Percentiles rank a stretch among this genome's conserved stretches.
Conservation (phyloP, 371 early-diverging fungal genomes). For the Syncephalis plumigaleata region DNA sequence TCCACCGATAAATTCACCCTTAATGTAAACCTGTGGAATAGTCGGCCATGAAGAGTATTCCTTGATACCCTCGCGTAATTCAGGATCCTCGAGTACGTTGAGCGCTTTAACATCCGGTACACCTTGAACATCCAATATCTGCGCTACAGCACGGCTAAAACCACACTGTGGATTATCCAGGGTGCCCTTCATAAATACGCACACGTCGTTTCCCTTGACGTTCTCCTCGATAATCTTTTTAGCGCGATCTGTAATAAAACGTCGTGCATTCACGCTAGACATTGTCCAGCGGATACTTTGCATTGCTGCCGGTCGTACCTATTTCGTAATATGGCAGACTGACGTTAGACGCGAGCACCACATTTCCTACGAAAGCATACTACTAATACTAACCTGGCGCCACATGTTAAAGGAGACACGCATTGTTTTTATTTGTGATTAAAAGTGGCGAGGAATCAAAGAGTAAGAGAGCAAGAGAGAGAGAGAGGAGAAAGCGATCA, state of each 20-base stretch:
- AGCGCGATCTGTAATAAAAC: no score
- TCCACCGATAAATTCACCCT: slow-evolving; percentile 95
- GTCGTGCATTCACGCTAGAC: no score
- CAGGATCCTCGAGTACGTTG: slow-evolving; percentile 80
- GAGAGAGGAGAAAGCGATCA: no score
- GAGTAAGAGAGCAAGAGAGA: no score
- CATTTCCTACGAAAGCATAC: no score
- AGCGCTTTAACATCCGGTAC: slow-evolving; percentile 54
- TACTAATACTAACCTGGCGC: no score
- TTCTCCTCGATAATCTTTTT: slow-evolving; percentile 13
- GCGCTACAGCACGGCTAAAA: slow-evolving; percentile 80
- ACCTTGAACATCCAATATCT: slow-evolving; percentile 74
- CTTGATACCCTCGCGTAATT: slow-evolving; percentile 82
- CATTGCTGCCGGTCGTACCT: no score
- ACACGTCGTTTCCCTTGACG: slow-evolving; percentile 45
- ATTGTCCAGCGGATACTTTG: slow-evolving; percentile 10
- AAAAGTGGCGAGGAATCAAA: no score
- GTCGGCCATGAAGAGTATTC: slow-evolving; percentile 95
- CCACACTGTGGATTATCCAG: slow-evolving; percentile 85
- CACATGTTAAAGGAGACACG: no score
- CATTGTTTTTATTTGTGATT: no score
- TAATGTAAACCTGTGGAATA: slow-evolving; percentile 94
- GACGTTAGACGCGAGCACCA: no score
- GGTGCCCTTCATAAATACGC: slow-evolving; percentile 94
- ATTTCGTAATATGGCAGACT: no score